These are phyloP conservation scores for Cryptosporidium baileyi DNA, from an alignment of 169 alveolate genomes.

Conservation along the genomic window DNA sequence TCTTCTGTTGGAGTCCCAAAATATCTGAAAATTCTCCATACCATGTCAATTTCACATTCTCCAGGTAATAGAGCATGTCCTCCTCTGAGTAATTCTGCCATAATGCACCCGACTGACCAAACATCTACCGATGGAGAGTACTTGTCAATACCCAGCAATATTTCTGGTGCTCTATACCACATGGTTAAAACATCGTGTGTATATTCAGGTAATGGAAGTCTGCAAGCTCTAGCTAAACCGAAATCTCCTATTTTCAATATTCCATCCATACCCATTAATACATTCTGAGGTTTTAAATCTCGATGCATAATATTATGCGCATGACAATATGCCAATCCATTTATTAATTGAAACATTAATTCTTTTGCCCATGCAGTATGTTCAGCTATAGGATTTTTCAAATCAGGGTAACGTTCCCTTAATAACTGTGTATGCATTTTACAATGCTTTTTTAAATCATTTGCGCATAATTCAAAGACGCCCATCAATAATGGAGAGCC, in stretches of 20 bases:
- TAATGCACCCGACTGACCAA: conserved; percentile 88
- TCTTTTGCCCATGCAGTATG: conserved; percentile 64
- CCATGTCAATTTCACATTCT: conserved; percentile 85
- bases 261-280: conserved; percentile 81
- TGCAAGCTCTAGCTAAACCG: conserved; percentile 86
- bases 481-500: conserved; percentile 58
- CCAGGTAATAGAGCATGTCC: conserved; percentile 83
- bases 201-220: conserved; percentile 85
- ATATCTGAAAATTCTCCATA: conserved; percentile 84
- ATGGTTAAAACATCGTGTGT: conserved; percentile 87
- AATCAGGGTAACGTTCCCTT: conserved; percentile 62
- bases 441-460: conserved; percentile 63
- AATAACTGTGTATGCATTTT: conserved; percentile 33
- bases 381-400: conserved; percentile 66
- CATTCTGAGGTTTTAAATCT: conserved; percentile 88
- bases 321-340: conserved; percentile 82
- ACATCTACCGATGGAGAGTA: conserved; percentile 88
- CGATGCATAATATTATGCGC: conserved; percentile 85
- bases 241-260: conserved; percentile 85
- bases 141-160: conserved; percentile 83
- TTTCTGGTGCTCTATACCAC: conserved; percentile 91
- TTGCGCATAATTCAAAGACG: conserved; percentile 65
- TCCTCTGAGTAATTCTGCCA: conserved; percentile 85
- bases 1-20: conserved; percentile 87
- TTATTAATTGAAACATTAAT: conserved; percentile 78